A percentile compares a stretch with the other conserved stretches of the same genome.
Evolutionary conservation across 371 early-diverging fungal genomes (phyloP).

Genomic region (Rhizomucor miehei): DNA sequence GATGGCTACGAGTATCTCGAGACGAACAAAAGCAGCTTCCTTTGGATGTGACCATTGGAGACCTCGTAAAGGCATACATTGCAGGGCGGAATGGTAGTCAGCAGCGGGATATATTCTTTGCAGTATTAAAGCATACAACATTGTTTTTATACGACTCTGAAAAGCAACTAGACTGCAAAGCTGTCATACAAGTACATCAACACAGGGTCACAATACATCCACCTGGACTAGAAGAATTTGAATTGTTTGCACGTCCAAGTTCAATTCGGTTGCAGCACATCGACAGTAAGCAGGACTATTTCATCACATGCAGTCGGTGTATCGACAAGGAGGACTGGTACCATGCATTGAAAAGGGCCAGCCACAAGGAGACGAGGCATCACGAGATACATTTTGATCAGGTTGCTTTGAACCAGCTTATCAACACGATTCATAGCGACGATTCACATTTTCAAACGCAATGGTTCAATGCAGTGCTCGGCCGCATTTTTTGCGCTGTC

Average conservation of each 20-base stretch:
- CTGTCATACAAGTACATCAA: slow-evolving; percentile 67
- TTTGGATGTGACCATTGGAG: slow-evolving; percentile 30
- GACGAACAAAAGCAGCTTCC: slow-evolving; percentile 26
- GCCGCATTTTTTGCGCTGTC: slow-evolving; percentile 72
- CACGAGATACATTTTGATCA: slow-evolving; percentile 54
- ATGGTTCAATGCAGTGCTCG: slow-evolving; percentile 90
- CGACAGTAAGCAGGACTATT: slow-evolving; percentile 25
- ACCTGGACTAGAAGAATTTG: slow-evolving; percentile 53
- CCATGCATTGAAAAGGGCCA: slow-evolving; percentile 52
- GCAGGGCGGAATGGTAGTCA: slow-evolving; percentile 19
- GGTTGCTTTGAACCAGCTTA: slow-evolving; percentile 52
- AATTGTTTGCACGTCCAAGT: slow-evolving; percentile 54
- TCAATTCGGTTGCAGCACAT: slow-evolving; percentile 44
- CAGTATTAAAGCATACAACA: slow-evolving; percentile 75
- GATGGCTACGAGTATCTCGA: slow-evolving; percentile 48
- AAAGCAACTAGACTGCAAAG: slow-evolving; percentile 74
- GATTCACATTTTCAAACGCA: slow-evolving; percentile 66
- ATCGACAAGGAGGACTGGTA: slow-evolving; percentile 94
- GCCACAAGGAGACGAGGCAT: slow-evolving; percentile 15
- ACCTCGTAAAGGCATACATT: slow-evolving; percentile 40
- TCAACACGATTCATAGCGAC: slow-evolving; percentile 56
- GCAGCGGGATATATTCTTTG: slow-evolving; percentile 61
- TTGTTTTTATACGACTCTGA: slow-evolving; percentile 85
- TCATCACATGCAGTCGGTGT: slow-evolving; percentile 54
- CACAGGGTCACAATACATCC: slow-evolving; percentile 68